Percentiles rank a stretch among this genome's conserved stretches.
Evolutionary conservation across 345 rosid species (phyloP).

Genomic region (Gossypium mustelinum): DNA sequence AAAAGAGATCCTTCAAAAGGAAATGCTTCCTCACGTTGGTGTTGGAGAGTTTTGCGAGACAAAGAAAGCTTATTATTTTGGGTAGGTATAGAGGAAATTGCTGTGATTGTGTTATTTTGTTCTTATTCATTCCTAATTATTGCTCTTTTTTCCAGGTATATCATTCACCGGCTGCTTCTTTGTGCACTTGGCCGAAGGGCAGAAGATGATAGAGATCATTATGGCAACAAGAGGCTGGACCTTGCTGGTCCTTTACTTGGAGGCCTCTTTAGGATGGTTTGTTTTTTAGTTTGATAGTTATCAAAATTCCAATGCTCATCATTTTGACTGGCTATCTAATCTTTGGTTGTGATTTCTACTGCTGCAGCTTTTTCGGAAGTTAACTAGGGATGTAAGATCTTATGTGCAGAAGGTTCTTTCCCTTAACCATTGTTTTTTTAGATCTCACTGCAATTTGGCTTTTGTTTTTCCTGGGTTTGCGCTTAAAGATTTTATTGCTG

Average conservation of each 20-base stretch:
- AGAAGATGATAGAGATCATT: constrained; percentile 98
- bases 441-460: constrained; percentile 4
- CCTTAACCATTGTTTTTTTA: constrained; percentile 12
- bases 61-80: constrained; percentile 94
- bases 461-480: constrained; percentile 13
- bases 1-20: constrained; percentile 93
- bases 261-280: constrained; percentile 92
- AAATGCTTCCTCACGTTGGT: constrained; percentile 99
- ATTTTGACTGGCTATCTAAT: constrained; percentile 5
- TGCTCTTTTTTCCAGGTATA: constrained; percentile 46
- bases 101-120: constrained; percentile 11
- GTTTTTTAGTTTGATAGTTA: constrained; percentile 17
- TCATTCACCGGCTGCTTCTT: constrained; percentile 84
- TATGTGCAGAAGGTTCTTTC: constrained; percentile 91
- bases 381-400: constrained; percentile 87
- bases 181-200: constrained; percentile 95
- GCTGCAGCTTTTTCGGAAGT: constrained; percentile 87
- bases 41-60: constrained; percentile 89
- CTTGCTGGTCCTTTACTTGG: constrained; percentile 99
- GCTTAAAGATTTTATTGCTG: constrained; percentile 20
- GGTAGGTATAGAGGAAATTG: constrained; percentile 41
- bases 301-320: not conserved
- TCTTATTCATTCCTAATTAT: constrained; percentile 12
- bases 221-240: constrained; percentile 98
- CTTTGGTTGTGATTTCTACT: constrained; percentile 10